Conservation (phyloP, 352 stramenopile species). For the Phytophthora boehmeriae region DNA sequence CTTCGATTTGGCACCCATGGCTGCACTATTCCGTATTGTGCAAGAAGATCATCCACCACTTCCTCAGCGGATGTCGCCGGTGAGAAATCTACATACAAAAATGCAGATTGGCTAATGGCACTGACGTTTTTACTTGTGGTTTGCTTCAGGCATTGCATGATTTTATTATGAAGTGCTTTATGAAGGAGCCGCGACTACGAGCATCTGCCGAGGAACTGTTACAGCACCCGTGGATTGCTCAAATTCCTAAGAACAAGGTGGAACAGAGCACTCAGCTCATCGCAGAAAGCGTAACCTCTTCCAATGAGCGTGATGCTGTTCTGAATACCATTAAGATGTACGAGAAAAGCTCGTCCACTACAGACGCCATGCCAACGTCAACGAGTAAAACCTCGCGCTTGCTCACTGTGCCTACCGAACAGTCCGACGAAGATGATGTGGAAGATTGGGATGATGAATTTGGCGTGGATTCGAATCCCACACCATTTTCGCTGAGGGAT, state of each 20-base stretch:
- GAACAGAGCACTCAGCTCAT: slow-evolving; percentile 87
- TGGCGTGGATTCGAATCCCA: slow-evolving; percentile 52
- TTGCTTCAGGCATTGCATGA: slow-evolving; percentile 77
- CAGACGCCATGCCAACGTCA: slow-evolving; percentile 19
- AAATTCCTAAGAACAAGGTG: slow-evolving; percentile 89
- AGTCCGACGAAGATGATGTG: slow-evolving; percentile 56
- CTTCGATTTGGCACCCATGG: slow-evolving; percentile 92
- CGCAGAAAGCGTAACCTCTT: slow-evolving; percentile 76
- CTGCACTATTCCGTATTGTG: slow-evolving; percentile 93
- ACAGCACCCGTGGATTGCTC: slow-evolving; percentile 89
- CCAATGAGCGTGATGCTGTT: slow-evolving; percentile 75
- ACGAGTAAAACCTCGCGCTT: slow-evolving; percentile 24
- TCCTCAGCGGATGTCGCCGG: slow-evolving; percentile 87
- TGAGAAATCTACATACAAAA: slow-evolving; percentile 21
- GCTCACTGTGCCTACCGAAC: slow-evolving; percentile 29
- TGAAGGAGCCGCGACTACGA: slow-evolving; percentile 90
- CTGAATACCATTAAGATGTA: slow-evolving; percentile 90
- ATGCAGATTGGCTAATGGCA: not conserved
- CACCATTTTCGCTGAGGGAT: slow-evolving; percentile 32
- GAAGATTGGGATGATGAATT: slow-evolving; percentile 91
- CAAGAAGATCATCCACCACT: slow-evolving; percentile 93
- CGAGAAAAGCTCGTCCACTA: slow-evolving; percentile 56
- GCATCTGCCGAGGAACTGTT: slow-evolving; percentile 87
- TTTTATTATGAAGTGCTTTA: slow-evolving; percentile 94
- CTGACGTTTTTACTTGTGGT: slow-evolving; percentile 4